Evolutionary conservation across 1,139 yeast species (phyloP).

Genomic region (Geotrichum europaeum): DNA sequence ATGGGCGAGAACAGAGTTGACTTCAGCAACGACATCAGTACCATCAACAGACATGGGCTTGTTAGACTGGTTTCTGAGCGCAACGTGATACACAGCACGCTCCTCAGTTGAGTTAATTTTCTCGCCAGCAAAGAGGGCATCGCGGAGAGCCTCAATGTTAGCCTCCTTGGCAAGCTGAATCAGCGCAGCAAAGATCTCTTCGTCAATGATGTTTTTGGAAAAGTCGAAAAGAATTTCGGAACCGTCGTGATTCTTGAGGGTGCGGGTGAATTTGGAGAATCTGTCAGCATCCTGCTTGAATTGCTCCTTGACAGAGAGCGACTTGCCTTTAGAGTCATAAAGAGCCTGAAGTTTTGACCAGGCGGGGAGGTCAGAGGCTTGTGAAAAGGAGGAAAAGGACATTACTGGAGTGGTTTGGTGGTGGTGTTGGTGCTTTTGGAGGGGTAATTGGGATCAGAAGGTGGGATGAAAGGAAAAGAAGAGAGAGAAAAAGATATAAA

Average conservation of each 20-base stretch:
- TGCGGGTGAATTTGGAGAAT: constrained; percentile 66
- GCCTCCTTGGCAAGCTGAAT: constrained; percentile 84
- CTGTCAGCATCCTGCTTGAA: constrained; percentile 69
- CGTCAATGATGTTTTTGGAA: constrained; percentile 88
- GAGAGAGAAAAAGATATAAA: not conserved
- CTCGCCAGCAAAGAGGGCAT: constrained; percentile 85
- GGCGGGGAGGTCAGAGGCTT: constrained; percentile 72
- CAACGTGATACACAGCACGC: constrained; percentile 95
- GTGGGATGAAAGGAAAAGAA: not conserved
- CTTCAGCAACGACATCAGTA: constrained; percentile 80
- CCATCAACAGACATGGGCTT: constrained; percentile 87
- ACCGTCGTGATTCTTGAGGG: constrained; percentile 77
- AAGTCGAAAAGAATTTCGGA: constrained; percentile 87
- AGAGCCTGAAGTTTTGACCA: constrained; percentile 73
- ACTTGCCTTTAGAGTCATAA: constrained; percentile 61
- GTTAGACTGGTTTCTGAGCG: constrained; percentile 84
- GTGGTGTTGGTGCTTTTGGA: not conserved
- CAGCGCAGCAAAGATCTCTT: constrained; percentile 64
- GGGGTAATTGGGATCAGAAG: not conserved
- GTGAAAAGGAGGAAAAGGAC: constrained; percentile 49
- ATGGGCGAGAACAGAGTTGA: constrained; percentile 83
- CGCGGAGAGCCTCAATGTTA: constrained; percentile 78
- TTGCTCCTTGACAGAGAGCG: constrained; percentile 67
- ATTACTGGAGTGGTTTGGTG: constrained; percentile 15
- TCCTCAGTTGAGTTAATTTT: constrained; percentile 93